A percentile compares a stretch with the other conserved stretches of the same genome.
Evolutionary conservation across 345 rosid genomes (phyloP).

Genomic region (Lenwebbia sp.): DNA sequence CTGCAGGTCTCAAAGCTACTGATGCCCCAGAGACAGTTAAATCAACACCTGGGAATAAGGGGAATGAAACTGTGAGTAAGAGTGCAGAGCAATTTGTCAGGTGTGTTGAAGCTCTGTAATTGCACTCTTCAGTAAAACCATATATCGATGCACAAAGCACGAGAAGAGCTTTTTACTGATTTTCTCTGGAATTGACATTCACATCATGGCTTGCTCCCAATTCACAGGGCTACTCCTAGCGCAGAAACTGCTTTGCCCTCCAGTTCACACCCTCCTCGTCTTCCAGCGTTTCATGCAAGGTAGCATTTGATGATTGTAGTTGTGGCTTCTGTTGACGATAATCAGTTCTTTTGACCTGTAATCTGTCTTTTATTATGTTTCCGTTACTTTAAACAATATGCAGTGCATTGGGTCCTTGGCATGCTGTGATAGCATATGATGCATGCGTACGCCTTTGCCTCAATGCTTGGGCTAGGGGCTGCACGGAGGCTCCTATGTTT

Average conservation of each 20-base stretch:
- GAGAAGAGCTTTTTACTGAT: not conserved
- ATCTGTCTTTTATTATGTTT: not conserved
- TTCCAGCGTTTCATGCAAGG: slow-evolving; percentile 95
- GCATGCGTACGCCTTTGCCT: slow-evolving; percentile 97
- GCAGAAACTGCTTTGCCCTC: slow-evolving; percentile 46
- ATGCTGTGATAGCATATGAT: slow-evolving; percentile 91
- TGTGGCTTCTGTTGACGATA: not conserved
- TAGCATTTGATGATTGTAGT: slow-evolving; percentile 4
- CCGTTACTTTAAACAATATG: slow-evolving; percentile 3
- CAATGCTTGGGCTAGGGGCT: slow-evolving; percentile 98
- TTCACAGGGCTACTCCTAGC: slow-evolving; percentile 34
- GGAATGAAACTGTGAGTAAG: slow-evolving; percentile 24
- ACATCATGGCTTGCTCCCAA: slow-evolving; percentile 2
- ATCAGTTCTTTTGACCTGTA: not conserved
- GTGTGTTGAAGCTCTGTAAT: slow-evolving; percentile 14
- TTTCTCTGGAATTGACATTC: not conserved
- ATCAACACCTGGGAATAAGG: slow-evolving; percentile 17
- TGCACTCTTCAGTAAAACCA: not conserved
- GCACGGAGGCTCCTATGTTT: slow-evolving; percentile 96
- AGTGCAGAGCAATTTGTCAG: slow-evolving; percentile 40
- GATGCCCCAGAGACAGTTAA: slow-evolving; percentile 15
- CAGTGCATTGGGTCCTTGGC: slow-evolving; percentile 97
- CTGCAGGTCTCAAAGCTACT: slow-evolving; percentile 10
- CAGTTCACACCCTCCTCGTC: slow-evolving; percentile 51
- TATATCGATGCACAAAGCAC: not conserved